Conservation (phyloP, 106 monocot species). For the Ottelia alismoides region DNA sequence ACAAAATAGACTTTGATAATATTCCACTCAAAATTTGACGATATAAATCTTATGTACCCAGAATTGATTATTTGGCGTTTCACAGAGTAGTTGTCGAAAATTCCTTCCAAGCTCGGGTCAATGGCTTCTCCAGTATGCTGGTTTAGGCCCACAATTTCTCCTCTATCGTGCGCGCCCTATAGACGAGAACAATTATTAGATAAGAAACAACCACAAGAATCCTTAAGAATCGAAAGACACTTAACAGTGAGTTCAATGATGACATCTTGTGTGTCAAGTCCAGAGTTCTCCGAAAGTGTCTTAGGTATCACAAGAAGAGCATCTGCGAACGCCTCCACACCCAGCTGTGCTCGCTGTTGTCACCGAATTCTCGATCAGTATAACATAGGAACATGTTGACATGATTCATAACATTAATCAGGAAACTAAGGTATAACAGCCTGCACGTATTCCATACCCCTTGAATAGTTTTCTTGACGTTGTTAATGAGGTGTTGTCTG, state of each 20-base stretch:
- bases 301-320: conserved; percentile 93
- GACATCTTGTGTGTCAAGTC: conserved; percentile 93
- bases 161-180: conserved; percentile 85
- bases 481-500: conserved; percentile 59
- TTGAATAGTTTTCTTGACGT: conserved; percentile 68
- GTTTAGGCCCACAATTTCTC: conserved; percentile 77
- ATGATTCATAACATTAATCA: too few species aligned
- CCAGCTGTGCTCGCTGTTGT: conserved; percentile 90
- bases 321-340: conserved; percentile 93
- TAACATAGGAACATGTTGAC: too few species aligned
- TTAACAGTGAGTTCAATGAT: conserved; percentile 73
- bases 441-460: too few species aligned
- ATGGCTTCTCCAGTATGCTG: conserved; percentile 82
- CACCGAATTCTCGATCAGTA: too few species aligned
- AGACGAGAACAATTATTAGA: too few species aligned
- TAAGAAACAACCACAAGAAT: too few species aligned
- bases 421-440: too few species aligned
- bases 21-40: too few species aligned
- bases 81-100: conserved; percentile 90
- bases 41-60: conserved; percentile 51
- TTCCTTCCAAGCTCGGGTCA: conserved; percentile 90
- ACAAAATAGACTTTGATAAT: too few species aligned
- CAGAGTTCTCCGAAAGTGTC: conserved; percentile 91
- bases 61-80: conserved; percentile 96
- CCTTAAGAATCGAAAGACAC: too few species aligned